Evolutionary conservation across 2,329 filamentous ascomycete genomes (phyloP), one percentile per base, ranked within the genome.

Genomic region (Pseudopyricularia javanii): DNA sequence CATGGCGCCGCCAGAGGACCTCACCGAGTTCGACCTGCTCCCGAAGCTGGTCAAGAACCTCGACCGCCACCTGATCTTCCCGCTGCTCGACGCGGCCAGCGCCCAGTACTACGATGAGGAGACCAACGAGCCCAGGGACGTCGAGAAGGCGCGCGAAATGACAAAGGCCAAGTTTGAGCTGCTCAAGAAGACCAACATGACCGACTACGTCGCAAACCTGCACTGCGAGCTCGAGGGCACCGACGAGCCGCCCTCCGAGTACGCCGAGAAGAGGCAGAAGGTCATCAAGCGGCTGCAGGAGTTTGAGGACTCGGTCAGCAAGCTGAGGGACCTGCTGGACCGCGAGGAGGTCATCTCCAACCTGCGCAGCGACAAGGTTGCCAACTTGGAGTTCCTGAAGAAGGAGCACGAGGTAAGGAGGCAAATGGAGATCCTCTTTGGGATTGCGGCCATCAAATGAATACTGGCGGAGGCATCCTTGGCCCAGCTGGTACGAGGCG

Each of bases 101-200:
- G 83, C 85, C 66, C 83, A 88, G 68, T 85, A 95, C 59, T 84
- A 90, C 68, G 86, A 90, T 64, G 80, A 82, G 61, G 79, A 78
- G 63, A 47, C 37, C 37, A 75, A 76, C 55, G 69, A 72, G 53
- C 68, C 68, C 45, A 70, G 76, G 68, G 74, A 80, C 56, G 73
- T 74, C 56, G 70, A 66, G 37, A 71, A 78, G 70, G 71, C 79
- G 53, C 76, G 76, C 63, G 84, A 91, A 68, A 84, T 95, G 62
- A 85, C 85, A 58, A 82, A 86, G 66, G 83, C 90, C 62, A 95
- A 95, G 72, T 95, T 91, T 70, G 85, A 91, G 72, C 83, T 98
- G 55, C 82, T 98, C 61, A 91, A 95, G 75, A 85, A 90, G 69
- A 97, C 93, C 64, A 96, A 97, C 78, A 98, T 98, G 93, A 93